Evolutionary conservation across 768 basidiomycete genomes (phyloP), one percentile per base, ranked within the genome.

Genomic region (Kondoa subrosea): DNA sequence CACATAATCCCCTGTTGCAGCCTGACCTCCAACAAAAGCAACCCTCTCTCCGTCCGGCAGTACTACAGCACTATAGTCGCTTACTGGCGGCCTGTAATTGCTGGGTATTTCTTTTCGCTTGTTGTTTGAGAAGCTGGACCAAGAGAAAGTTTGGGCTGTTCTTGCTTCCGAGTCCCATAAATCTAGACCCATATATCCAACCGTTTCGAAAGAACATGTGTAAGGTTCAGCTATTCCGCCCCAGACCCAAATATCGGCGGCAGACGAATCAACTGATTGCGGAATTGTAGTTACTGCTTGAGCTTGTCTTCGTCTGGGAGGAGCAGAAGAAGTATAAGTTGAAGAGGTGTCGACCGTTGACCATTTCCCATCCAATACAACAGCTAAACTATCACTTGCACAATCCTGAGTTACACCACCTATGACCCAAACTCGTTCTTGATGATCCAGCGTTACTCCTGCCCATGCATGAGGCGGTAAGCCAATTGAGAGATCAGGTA

Each of bases 111-210:
- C 33, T 2, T 4, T 31, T n/a, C n/a, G n/a, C 1, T 69, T 3
- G 32, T 17, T 1, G 61, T 62, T 27, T 68, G 21, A 29, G 50
- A 32, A 57, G 21, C 21, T 21, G 15, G 2, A 17, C 31, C 32
- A 32, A 50, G 12, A 40, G 64, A 67, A 1, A 59, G 40, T 0
- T 12, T 61, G 70, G 69, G 72, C 3, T 31, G n/a, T 2, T 25
- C 33, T 65, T 21, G 34, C 30, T 29, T 58, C 16, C 0, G 69
- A 66, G 26, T 68, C 64, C 60, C 58, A 74, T 3, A 69, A 21
- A 31, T 74, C 73, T 29, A 74, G 33, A 4, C 71, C 73, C 15
- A 69, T 33, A 58, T 74, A 74, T 8, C 68, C 73, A n/a, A 72
- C 70, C 27, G 70, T 70, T 27, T 64, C 64, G 12, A 67, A 58